Base-by-base conservation (phyloP, 495 filamentous ascomycete genomes). In the Xylaria castorea region DNA sequence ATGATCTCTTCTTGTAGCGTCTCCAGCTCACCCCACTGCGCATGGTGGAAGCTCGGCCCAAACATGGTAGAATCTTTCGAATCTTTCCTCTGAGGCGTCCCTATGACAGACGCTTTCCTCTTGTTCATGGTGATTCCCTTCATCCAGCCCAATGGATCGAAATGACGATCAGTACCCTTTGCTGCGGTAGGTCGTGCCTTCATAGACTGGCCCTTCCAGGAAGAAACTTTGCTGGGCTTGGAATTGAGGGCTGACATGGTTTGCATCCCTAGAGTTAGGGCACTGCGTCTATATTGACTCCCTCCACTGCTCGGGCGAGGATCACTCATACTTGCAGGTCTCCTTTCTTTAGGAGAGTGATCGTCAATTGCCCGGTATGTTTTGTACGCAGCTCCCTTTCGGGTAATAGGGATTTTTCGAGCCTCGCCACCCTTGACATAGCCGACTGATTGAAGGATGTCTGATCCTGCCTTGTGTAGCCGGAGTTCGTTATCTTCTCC, bases 1-100 rank as follows among this genome's bases (percentile, higher is more conserved):
- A 94, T 89, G 57, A 97, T 93, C 79, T 98, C 95, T 73, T 97
- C 94, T 63, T 93, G 93, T 34, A 97, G 83, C 16, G 91, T 91
- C 80, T 97, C 94, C 5, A 89, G 89, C 22, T 89, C 86, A 74
- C 92, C 93, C 92, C 93, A 95, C 46, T 88, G 82, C 27, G 78
- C 81, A 46, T 86, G 83, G 64, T 80, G 83, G 60, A 81, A 81
- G 44, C 79, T 77, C 27, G 80, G 83, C 34, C 83, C 78, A 60
- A 85, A 85, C 73, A 86, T 75, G 58, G 74, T 71, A n/a, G 83
- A 83, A 65, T 85, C 83, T 72, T 81, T 82, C 4, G 81, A 83
- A 18, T 76, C 79, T 40, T 80, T 74, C 61, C 81, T 79, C 64
- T 73, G 74, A 20, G 84, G 74, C 16, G 75, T 64, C 18, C 80